These are phyloP conservation scores for Neonectria ditissima DNA, from an alignment of 2,329 filamentous ascomycete species.

Conservation along the genomic window DNA sequence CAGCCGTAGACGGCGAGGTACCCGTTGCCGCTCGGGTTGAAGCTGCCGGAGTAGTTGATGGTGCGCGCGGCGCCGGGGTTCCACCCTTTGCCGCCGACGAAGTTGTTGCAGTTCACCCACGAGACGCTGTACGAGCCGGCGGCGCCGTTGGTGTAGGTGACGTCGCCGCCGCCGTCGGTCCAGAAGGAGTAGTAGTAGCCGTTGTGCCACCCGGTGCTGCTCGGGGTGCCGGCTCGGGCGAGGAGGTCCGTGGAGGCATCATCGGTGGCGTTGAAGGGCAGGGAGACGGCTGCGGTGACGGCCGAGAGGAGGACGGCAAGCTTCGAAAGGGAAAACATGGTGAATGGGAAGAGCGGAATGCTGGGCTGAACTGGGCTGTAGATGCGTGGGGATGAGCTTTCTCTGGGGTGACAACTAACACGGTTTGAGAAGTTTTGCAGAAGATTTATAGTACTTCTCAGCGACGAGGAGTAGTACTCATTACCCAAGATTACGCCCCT, in stretches of 20 bases:
- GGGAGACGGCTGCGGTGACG: slow-evolving; percentile 34
- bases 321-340: slow-evolving; percentile 41
- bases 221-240: slow-evolving; percentile 50
- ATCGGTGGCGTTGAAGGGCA: slow-evolving; percentile 32
- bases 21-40: slow-evolving; percentile 50
- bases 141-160: slow-evolving; percentile 59
- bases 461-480: background rate
- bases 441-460: background rate
- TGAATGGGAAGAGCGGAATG: background rate
- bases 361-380: too few relatives aligned
- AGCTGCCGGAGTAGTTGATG: slow-evolving; percentile 47
- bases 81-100: slow-evolving; percentile 46
- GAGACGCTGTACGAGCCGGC: slow-evolving; percentile 57
- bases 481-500: background rate
- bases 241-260: slow-evolving; percentile 36
- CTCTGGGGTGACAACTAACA: background rate
- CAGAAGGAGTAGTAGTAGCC: slow-evolving; percentile 62
- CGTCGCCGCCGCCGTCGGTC: slow-evolving; percentile 58
- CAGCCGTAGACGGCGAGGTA: slow-evolving; percentile 56
- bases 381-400: background rate
- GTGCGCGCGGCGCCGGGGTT: slow-evolving; percentile 48
- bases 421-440: background rate
- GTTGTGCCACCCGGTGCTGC: slow-evolving; percentile 49
- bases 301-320: slow-evolving; percentile 36
- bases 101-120: slow-evolving; percentile 54